phyloP scores from a whole-genome alignment of 106 monocot species.

The Ottelia alismoides region DNA sequence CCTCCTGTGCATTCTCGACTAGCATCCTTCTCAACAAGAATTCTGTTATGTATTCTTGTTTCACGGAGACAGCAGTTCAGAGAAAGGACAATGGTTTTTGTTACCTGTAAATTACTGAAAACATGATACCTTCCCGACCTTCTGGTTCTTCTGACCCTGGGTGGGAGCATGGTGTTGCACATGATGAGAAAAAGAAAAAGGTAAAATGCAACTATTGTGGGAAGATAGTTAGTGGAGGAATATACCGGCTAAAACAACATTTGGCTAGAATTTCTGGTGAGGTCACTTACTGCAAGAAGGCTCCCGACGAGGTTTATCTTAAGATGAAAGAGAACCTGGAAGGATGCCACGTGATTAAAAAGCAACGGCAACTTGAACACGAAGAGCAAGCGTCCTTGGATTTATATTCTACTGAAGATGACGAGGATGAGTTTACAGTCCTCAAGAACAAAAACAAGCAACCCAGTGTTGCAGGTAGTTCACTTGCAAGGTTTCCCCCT shows the following conservation, averaged over 20 bases:
- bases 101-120: too few relatives aligned
- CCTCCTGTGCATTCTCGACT: too few relatives aligned
- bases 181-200: conserved; percentile 60
- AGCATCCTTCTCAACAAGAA: too few relatives aligned
- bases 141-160: conserved; percentile 40
- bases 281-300: conserved; percentile 49
- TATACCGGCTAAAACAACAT: conserved; percentile 61
- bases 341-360: conserved; percentile 21
- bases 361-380: conserved; percentile 20
- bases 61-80: too few relatives aligned
- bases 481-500: conserved; percentile 14
- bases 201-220: conserved; percentile 68
- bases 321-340: conserved; percentile 51
- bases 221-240: conserved; percentile 46
- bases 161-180: conserved; percentile 57
- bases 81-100: too few relatives aligned
- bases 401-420: conserved; percentile 26
- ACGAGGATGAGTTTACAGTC: conserved; percentile 19
- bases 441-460: conserved; percentile 17
- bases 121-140: conserved; percentile 24
- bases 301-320: conserved; percentile 40
- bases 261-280: conserved; percentile 58
- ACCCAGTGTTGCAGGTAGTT: conserved; percentile 1
- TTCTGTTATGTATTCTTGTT: too few relatives aligned
- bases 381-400: conserved; percentile 23